These are phyloP conservation scores for Baudoinia panamericana DNA, from an alignment of 495 filamentous ascomycete species.

Conservation along the genomic window DNA sequence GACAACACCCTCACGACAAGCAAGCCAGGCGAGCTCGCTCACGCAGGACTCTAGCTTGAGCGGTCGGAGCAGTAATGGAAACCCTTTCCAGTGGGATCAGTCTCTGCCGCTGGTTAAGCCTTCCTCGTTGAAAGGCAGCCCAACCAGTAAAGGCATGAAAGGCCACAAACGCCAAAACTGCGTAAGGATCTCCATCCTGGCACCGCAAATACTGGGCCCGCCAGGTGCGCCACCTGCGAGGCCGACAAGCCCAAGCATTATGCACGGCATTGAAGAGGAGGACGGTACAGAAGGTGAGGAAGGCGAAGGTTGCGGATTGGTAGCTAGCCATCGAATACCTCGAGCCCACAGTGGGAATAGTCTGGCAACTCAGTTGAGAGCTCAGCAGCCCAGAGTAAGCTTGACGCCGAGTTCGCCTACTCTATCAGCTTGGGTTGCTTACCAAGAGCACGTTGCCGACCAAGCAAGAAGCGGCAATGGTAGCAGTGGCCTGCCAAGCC, in stretches of 20 bases:
- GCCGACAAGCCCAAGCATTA: slow-evolving; percentile 22
- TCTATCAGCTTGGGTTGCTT: slow-evolving; percentile 18
- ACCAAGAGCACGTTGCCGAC: no score
- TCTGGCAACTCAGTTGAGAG: background rate
- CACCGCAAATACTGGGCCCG: slow-evolving; percentile 26
- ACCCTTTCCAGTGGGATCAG: slow-evolving; percentile 23
- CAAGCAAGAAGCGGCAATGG: slow-evolving; percentile 1
- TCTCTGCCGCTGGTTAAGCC: slow-evolving; percentile 11
- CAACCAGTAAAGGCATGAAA: slow-evolving; percentile 13
- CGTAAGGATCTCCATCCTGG: slow-evolving; percentile 22
- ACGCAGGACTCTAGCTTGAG: slow-evolving; percentile 9
- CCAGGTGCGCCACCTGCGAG: slow-evolving; percentile 17
- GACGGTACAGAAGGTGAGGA: slow-evolving; percentile 6
- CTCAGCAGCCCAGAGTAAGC: slow-evolving; percentile 21
- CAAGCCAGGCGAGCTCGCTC: slow-evolving; percentile 10
- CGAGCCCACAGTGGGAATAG: slow-evolving; percentile 10
- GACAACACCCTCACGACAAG: slow-evolving; percentile 10
- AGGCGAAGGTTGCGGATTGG: no score
- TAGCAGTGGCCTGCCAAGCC: slow-evolving; percentile 3
- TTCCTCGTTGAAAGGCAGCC: slow-evolving; percentile 23
- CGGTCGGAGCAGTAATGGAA: slow-evolving; percentile 18
- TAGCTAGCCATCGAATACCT: slow-evolving; percentile 11
- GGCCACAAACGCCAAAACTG: slow-evolving; percentile 23
- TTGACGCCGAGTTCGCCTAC: slow-evolving; percentile 25
- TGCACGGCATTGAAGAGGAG: slow-evolving; percentile 25